Evolutionary conservation across 306 rosid species (phyloP).

Genomic region (Fragaria vesca): DNA sequence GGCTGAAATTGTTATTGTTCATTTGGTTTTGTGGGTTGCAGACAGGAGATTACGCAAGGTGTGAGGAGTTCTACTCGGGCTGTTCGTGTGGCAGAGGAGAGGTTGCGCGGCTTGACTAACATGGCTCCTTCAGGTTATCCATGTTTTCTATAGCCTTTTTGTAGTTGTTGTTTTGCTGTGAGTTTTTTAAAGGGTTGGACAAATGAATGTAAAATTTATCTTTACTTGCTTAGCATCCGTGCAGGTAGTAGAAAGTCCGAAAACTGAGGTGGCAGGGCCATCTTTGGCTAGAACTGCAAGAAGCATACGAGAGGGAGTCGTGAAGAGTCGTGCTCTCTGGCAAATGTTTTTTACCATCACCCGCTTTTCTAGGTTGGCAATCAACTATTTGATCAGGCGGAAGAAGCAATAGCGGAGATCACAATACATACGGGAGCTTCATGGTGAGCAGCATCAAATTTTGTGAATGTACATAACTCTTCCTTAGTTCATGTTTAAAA

Average conservation of each 20-base stretch:
- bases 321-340: conserved; percentile 65
- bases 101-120: conserved; percentile 58
- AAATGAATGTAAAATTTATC: conserved; percentile 37
- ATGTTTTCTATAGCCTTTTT: conserved; percentile 3
- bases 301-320: conserved; percentile 61
- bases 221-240: conserved; percentile 66
- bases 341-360: conserved; percentile 59
- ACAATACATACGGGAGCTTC: conserved; percentile 17
- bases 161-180: background rate
- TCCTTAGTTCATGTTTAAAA: background rate
- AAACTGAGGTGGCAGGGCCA: conserved; percentile 46
- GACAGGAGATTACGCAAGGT: conserved; percentile 85
- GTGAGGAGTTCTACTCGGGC: conserved; percentile 79
- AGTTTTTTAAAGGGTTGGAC: conserved; percentile 19
- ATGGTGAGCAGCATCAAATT: conserved; percentile 23
- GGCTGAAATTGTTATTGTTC: background rate
- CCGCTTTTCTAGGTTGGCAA: conserved; percentile 53
- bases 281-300: conserved; percentile 58
- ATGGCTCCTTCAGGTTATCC: conserved; percentile 67
- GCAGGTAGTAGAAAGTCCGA: conserved; percentile 51
- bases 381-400: conserved; percentile 42
- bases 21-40: conserved; percentile 29
- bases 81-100: conserved; percentile 68
- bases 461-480: conserved; percentile 14
- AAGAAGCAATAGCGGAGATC: conserved; percentile 27